Base-by-base conservation (phyloP, 2,329 filamentous ascomycete species). In the Escovopsis sp. region DNA sequence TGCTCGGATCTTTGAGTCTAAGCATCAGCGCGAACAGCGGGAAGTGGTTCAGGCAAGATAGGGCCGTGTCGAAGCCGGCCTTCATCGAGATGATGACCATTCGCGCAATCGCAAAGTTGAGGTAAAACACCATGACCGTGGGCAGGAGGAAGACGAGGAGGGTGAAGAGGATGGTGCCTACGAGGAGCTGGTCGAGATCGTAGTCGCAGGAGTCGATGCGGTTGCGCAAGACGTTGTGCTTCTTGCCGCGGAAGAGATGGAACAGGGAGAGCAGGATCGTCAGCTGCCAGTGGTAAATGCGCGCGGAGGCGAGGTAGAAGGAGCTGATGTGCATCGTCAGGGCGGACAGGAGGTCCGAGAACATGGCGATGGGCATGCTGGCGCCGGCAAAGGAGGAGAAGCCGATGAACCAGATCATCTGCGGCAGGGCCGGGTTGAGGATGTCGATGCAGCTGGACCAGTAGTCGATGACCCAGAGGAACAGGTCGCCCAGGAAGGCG, bases 181-280 rank as follows among this genome's bases (percentile, higher is more conserved):
- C 80, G 6, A 98, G 78, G 4, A 98, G 75, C 63, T 98, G 93
- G 58, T 98, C 91, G 23, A 98, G 75, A 58, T 96, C 91, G 64
- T 98, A 98, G 64, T 96, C 91, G 69, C 91, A 98, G 38, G 88
- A 94, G 59, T 98, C 91, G 55, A 98, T 96, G 63, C 91, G 87
- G 57, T 95, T 94, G 47, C 93, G 83, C 19, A 98, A 75, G 12
- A 98, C 82, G 52, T 98, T 98, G 58, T 94, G 83, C 62, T 98
- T 98, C 67, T 95, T 96, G 45, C 91, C 93, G 30, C 89, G 85
- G 59, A 98, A 98, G 9, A 98, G 78, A 59, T 98, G 93, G 62
- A 98, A 98, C n/a, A 98, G 77, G 10, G 89, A 96, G 50, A 89
- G 81, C 49, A 98, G 82, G 48, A 98, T 96, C 4, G 84, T 94